Conservation (phyloP, 257 asterid genomes). For the Scutellaria galericulata region DNA sequence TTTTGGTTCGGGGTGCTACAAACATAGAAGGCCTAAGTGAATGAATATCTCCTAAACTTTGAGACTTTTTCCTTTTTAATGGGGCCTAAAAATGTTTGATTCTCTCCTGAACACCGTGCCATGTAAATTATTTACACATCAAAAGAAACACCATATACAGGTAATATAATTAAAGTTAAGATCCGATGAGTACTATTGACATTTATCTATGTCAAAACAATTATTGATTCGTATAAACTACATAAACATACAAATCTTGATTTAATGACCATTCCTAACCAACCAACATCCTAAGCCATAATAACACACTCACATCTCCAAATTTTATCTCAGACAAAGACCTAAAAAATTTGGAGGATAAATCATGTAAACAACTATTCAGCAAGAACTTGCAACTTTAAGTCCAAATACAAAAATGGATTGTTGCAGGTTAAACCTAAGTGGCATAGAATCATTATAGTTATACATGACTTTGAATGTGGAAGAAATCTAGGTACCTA, state of each 20-base stretch:
- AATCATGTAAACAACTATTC: neutral
- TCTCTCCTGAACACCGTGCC: too few relatives aligned
- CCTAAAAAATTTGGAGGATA: neutral
- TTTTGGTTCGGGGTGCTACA: neutral
- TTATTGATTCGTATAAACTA: neutral
- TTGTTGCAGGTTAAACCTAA: too few relatives aligned
- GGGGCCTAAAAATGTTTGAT: too few relatives aligned
- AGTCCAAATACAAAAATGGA: too few relatives aligned
- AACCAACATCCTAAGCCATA: neutral
- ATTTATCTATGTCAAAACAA: neutral
- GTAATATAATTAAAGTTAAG: neutral
- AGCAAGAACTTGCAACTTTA: neutral
- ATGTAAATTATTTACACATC: conserved; percentile 28
- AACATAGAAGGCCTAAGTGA: conserved; percentile 21
- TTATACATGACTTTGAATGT: too few relatives aligned
- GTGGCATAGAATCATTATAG: too few relatives aligned
- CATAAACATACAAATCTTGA: neutral
- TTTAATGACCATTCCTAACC: neutral
- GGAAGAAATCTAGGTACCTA: too few relatives aligned
- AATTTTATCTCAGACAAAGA: neutral
- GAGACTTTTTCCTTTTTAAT: too few relatives aligned
- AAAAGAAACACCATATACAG: neutral
- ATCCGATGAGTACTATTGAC: neutral
- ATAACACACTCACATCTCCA: neutral
- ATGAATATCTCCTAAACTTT: neutral